These are phyloP conservation scores for Fraxinus platypoda DNA, from an alignment of 305 asterid genomes.

Conservation along the genomic window DNA sequence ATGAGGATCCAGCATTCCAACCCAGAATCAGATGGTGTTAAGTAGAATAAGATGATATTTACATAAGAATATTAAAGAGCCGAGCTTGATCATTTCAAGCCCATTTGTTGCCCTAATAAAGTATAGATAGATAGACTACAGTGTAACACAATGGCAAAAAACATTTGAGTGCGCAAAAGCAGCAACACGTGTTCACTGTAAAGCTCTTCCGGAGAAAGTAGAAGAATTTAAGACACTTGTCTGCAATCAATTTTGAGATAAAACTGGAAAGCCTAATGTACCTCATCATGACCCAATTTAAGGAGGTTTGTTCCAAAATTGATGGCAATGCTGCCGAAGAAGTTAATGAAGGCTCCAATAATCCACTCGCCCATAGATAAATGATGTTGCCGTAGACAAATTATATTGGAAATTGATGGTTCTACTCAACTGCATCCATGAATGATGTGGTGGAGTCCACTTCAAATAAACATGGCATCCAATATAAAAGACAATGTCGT, in stretches of 20 bases:
- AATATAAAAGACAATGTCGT: background rate
- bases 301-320: constrained; percentile 95
- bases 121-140: background rate
- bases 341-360: constrained; percentile 84
- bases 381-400: constrained; percentile 19
- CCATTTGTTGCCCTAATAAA: background rate
- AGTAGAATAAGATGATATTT: background rate
- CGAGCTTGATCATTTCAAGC: background rate
- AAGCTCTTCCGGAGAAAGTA: constrained; percentile 13
- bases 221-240: background rate
- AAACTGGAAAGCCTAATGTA: constrained; percentile 25
- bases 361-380: constrained; percentile 90
- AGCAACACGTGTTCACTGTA: background rate
- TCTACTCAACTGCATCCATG: constrained; percentile 36
- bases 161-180: constrained; percentile 8
- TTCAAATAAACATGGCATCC: constrained; percentile 29
- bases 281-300: constrained; percentile 90
- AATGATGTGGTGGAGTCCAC: constrained; percentile 18
- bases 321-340: constrained; percentile 87
- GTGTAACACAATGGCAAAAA: background rate
- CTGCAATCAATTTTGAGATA: constrained; percentile 12
- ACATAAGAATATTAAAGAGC: background rate
- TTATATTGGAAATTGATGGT: constrained; percentile 16
- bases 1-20: background rate
- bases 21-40: background rate